Evolutionary conservation across 495 filamentous ascomycete species (phyloP).

Genomic region (Penicillium egyptiacum): DNA sequence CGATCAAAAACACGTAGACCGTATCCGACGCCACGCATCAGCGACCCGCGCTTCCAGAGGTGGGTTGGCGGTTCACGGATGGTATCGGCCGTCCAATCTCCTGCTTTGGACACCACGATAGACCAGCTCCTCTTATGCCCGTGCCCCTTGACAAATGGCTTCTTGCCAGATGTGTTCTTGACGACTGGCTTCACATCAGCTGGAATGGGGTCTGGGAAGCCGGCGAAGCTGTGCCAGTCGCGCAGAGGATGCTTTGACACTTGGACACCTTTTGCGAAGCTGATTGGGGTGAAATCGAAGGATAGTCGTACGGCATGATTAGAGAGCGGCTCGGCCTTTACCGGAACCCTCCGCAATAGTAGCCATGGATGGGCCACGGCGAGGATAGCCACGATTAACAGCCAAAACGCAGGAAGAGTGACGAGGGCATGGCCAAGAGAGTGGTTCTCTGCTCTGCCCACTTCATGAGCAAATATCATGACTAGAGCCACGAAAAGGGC

Average conservation of each 20-base stretch:
- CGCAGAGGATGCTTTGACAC: slow-evolving; percentile 51
- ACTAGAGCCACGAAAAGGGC: slow-evolving; percentile 58
- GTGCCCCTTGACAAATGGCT: slow-evolving; percentile 11
- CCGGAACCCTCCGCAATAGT: slow-evolving; percentile 56
- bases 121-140: slow-evolving; percentile 20
- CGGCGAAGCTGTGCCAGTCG: slow-evolving; percentile 74
- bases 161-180: neutral
- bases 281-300: slow-evolving; percentile 53
- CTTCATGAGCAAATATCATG: slow-evolving; percentile 27
- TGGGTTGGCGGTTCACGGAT: slow-evolving; percentile 53
- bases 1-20: slow-evolving; percentile 61
- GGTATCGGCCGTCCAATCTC: slow-evolving; percentile 67
- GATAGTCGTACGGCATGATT: slow-evolving; percentile 66
- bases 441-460: slow-evolving; percentile 22
- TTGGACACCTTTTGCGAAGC: slow-evolving; percentile 23
- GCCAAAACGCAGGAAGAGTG: slow-evolving; percentile 65
- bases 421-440: slow-evolving; percentile 39
- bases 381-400: slow-evolving; percentile 58
- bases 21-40: slow-evolving; percentile 63
- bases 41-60: slow-evolving; percentile 36
- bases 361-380: slow-evolving; percentile 68
- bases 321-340: slow-evolving; percentile 63
- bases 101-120: slow-evolving; percentile 63
- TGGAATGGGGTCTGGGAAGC: slow-evolving; percentile 50
- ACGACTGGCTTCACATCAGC: neutral